A percentile compares a stretch with the other conserved stretches of the same genome.
Conservation (phyloP, 164 flowering plant species). For the grape (Vitis vinifera) region DNA sequence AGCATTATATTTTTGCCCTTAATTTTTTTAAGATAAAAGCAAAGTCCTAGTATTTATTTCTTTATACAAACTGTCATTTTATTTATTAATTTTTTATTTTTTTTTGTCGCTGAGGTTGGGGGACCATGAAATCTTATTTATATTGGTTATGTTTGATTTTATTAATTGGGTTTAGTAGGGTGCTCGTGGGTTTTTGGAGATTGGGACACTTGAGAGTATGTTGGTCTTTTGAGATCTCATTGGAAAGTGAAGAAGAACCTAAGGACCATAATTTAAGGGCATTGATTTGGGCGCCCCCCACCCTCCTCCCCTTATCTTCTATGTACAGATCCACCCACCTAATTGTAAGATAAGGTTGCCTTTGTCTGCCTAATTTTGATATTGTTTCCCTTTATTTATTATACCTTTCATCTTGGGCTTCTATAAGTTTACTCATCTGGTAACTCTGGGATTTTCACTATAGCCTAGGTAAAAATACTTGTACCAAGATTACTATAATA, state of each 20-base stretch:
- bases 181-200: constrained; percentile 93
- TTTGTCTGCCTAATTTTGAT: background rate
- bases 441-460: too few species aligned
- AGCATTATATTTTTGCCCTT: background rate
- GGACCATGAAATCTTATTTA: constrained; percentile 41
- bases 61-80: background rate
- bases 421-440: too few species aligned
- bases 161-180: constrained; percentile 13
- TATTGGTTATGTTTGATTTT: constrained; percentile 11
- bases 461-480: too few species aligned
- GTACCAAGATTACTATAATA: too few species aligned
- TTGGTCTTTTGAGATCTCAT: constrained; percentile 81
- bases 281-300: constrained; percentile 16
- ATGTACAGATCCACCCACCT: background rate
- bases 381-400: background rate
- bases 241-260: constrained; percentile 47
- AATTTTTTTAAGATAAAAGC: too few species aligned
- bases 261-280: constrained; percentile 12
- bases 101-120: constrained; percentile 13
- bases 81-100: background rate
- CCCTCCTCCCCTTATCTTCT: background rate
- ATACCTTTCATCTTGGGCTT: too few species aligned
- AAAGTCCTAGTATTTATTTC: too few species aligned
- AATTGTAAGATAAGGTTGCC: constrained; percentile 1
- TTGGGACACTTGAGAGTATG: constrained; percentile 70